Conservation (phyloP, 2,329 filamentous ascomycete genomes). For the Neonectria punicea region DNA sequence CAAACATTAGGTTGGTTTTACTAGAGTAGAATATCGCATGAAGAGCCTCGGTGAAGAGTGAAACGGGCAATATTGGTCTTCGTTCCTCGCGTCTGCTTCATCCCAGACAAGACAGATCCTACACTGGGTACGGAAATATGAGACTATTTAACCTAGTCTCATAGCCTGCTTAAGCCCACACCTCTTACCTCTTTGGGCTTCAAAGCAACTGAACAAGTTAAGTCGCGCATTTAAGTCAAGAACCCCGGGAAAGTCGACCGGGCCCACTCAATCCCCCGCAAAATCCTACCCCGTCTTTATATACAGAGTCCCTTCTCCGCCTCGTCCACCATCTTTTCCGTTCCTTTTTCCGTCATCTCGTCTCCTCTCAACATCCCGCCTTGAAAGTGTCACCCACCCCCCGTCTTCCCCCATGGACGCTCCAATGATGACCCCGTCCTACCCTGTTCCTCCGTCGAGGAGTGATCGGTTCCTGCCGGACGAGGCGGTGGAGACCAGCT, state of each 20-base stretch:
- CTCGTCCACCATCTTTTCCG: constrained; percentile 11
- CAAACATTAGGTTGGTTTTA: too few relatives aligned
- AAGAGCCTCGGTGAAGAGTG: too few relatives aligned
- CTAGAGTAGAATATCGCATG: too few relatives aligned
- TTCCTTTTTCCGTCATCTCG: constrained; percentile 16
- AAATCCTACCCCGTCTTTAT: background rate
- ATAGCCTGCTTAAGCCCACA: too few relatives aligned
- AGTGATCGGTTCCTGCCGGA: background rate
- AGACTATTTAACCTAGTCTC: too few relatives aligned
- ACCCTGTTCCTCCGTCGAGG: constrained; percentile 2
- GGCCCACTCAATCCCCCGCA: constrained; percentile 6
- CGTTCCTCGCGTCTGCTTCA: too few relatives aligned
- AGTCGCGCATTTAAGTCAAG: background rate
- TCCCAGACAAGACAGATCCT: too few relatives aligned
- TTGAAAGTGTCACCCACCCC: background rate
- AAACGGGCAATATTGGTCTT: too few relatives aligned
- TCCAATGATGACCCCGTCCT: constrained; percentile 9
- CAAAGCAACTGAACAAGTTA: background rate
- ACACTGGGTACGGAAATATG: too few relatives aligned
- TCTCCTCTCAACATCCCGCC: background rate
- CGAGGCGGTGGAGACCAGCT: background rate
- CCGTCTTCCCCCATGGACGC: constrained; percentile 3
- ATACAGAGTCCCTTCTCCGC: constrained; percentile 3
- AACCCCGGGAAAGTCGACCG: background rate
- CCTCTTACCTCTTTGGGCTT: background rate